A percentile compares a stretch with the other conserved stretches of the same genome.
These are phyloP conservation scores for Jimgerdemannia flammicorona DNA, from an alignment of 192 early-diverging fungal species.

Conservation along the genomic window DNA sequence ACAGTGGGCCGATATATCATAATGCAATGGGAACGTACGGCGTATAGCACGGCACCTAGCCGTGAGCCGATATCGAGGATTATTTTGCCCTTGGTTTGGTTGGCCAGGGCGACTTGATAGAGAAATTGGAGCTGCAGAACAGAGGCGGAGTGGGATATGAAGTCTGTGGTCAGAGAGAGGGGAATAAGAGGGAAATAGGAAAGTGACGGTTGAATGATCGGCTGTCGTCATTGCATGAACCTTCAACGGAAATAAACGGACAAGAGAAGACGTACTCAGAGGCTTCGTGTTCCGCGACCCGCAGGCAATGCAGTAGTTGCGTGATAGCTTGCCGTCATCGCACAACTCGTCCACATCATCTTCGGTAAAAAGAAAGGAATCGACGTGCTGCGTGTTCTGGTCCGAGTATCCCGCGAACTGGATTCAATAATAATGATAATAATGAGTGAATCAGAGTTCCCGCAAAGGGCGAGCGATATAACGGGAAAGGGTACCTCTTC, in stretches of 20 bases:
- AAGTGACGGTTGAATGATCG: background rate
- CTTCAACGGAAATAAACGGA: background rate
- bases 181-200: background rate
- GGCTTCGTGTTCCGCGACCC: slow-evolving; percentile 39
- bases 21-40: slow-evolving; percentile 23
- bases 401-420: slow-evolving; percentile 48
- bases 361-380: slow-evolving; percentile 53
- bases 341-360: slow-evolving; percentile 58
- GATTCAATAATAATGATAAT: background rate
- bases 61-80: slow-evolving; percentile 59
- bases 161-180: slow-evolving; percentile 25
- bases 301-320: slow-evolving; percentile 54
- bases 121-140: slow-evolving; percentile 52
- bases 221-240: background rate
- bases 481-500: slow-evolving; percentile 28
- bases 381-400: slow-evolving; percentile 55
- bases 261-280: slow-evolving; percentile 27
- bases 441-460: background rate
- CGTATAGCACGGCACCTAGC: slow-evolving; percentile 53
- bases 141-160: slow-evolving; percentile 58
- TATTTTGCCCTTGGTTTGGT: slow-evolving; percentile 38
- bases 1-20: background rate
- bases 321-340: slow-evolving; percentile 45
- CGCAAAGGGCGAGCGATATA: background rate
- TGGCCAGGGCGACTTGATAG: slow-evolving; percentile 40